phyloP scores from a whole-genome alignment of 345 rosid species.

The rapeseed (Brassica napus) region Da-Ae NC_063436.1:25102001-25102500 shows the following conservation, averaged over 20 bases:
- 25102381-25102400: too few species aligned
- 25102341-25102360: not conserved
- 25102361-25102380: not conserved
- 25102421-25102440: too few species aligned
- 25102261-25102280: too few species aligned
- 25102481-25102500: too few species aligned
- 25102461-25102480: too few species aligned
- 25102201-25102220: not conserved
- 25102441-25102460: too few species aligned
- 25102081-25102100: not conserved
- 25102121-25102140: not conserved
- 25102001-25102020: not conserved
- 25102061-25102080: not conserved
- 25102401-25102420: too few species aligned
- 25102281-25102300: not conserved
- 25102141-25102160: slow-evolving; percentile 1
- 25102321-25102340: not conserved
- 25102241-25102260: not conserved
- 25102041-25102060: not conserved
- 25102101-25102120: not conserved
- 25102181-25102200: slow-evolving; percentile 8
- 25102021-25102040: not conserved
- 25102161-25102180: slow-evolving; percentile 6
- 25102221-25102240: not conserved
- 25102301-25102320: not conserved